phyloP scores from a whole-genome alignment of 139 green algal species.

The Mychonastes homosphaera region DNA sequence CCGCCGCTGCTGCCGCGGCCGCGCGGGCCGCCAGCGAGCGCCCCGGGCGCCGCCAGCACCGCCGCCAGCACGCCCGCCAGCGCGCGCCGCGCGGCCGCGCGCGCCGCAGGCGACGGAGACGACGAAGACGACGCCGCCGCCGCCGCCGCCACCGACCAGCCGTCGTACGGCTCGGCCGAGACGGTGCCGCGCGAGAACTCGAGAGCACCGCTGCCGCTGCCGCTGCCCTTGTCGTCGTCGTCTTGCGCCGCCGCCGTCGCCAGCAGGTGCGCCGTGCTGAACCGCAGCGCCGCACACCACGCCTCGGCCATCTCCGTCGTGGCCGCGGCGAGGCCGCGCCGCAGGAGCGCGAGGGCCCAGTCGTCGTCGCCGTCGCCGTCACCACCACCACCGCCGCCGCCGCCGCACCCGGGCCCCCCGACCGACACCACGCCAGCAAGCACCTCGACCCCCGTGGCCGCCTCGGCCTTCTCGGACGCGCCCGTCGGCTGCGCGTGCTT shows the following conservation, averaged over 20 bases:
- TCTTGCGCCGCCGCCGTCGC: not conserved
- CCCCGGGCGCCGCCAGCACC: not conserved
- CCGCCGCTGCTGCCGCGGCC: not conserved
- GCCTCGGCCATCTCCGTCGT: constrained; percentile 44
- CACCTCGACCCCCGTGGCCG: constrained; percentile 42
- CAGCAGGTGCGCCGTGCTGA: constrained; percentile 25
- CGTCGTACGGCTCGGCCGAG: not conserved
- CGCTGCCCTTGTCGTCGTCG: not conserved
- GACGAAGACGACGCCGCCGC: not conserved
- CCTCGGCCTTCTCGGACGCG: constrained; percentile 32
- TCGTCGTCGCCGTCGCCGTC: constrained; percentile 2
- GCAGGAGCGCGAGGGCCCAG: constrained; percentile 29
- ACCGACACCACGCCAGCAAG: constrained; percentile 49
- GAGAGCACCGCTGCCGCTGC: not conserved
- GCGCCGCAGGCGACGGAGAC: not conserved
- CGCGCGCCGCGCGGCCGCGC: constrained; percentile 18
- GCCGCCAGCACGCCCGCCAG: constrained; percentile 18
- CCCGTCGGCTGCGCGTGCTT: constrained; percentile 19
- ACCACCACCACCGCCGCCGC: not conserved
- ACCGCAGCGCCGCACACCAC: constrained; percentile 40
- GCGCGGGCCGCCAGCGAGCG: constrained; percentile 1
- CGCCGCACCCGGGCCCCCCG: constrained; percentile 2
- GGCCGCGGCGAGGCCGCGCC: constrained; percentile 8
- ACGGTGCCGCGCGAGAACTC: too few relatives aligned
- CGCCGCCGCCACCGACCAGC: not conserved